Base-by-base conservation (phyloP, 1,284 basidiomycete genomes). In the Anthracocystis panici-leucophaei region DNA sequence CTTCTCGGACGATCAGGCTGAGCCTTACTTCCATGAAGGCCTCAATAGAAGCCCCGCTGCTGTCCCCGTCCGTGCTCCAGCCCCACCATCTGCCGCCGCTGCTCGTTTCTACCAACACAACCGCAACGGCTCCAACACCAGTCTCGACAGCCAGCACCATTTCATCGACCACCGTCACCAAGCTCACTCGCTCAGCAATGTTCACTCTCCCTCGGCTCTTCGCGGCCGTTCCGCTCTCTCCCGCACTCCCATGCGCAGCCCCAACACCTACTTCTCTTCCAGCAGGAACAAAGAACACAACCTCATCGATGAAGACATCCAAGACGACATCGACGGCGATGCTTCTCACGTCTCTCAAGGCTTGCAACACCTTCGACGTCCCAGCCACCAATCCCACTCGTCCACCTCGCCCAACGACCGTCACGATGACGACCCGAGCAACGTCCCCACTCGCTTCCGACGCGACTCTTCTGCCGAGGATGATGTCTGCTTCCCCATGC, bases 101-200 rank as follows among this genome's bases (percentile, higher is more conserved):
- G 74, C 79, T 44, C 75, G 74, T 46, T 84, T 84, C 61, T 84
- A 84, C 57, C 78, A 79, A 44, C 78, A 84, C 48, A 70, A 79
- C 9, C 66, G 76, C 40, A 73, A 78, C 48, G 83, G 81, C 1
- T 82, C 80, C 56, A 80, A 80, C 62, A 76, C 82, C 49, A 78
- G 75, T 45, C 63, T 84, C 38, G 82, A 84, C 72, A 82, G 80
- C 42, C 80, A 81, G 45, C 75, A 70, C 40, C 80, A 84, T 60
- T 84, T 80, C 50, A 84, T 84, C 65, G 83, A 85, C 62, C 83
- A 85, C 49, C 81, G 83, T 53, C 78, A 78, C 53, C 82, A 84
- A 54, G 79, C 80, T 8, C 79, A 80, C 59, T 81, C 78, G 18
- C 65, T 80, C 40, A 78, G 80, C 44, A 67, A 81, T 45, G 72